These are phyloP conservation scores for Perkinsela sp. DNA, from an alignment of 208 protist genomes.

Conservation along the genomic window DNA sequence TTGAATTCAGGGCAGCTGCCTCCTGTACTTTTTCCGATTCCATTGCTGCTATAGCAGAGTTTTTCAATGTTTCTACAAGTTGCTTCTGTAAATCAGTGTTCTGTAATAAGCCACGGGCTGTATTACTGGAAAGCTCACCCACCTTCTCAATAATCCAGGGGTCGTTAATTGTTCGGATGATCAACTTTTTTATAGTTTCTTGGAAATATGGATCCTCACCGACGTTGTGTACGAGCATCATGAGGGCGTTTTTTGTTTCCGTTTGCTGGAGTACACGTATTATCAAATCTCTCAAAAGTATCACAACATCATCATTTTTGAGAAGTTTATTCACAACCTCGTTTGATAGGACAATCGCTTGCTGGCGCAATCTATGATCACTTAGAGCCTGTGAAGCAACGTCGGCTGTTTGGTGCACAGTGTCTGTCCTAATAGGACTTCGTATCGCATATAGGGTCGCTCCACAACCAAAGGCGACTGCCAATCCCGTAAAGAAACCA, in stretches of 20 bases:
- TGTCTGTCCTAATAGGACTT: neutral
- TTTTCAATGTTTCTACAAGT: neutral
- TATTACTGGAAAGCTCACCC: neutral
- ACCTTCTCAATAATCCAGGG: neutral
- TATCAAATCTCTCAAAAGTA: neutral
- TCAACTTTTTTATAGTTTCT: neutral
- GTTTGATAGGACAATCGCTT: neutral
- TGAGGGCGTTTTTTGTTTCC: neutral
- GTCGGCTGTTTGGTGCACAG: neutral
- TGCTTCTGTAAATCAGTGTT: neutral
- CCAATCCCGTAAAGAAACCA: neutral
- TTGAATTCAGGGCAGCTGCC: neutral
- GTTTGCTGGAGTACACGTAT: neutral
- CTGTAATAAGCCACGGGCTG: neutral
- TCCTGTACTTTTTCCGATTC: neutral
- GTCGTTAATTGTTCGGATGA: neutral
- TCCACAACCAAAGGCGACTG: neutral
- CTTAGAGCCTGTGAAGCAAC: neutral
- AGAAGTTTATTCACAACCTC: neutral
- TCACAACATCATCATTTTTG: neutral
- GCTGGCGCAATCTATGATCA: neutral
- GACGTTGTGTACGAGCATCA: neutral
- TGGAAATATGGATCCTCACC: neutral
- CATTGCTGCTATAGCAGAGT: neutral
- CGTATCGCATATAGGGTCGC: neutral